Base-by-base conservation (phyloP, 1,284 basidiomycete species). In the Marasmius fiardii region DNA sequence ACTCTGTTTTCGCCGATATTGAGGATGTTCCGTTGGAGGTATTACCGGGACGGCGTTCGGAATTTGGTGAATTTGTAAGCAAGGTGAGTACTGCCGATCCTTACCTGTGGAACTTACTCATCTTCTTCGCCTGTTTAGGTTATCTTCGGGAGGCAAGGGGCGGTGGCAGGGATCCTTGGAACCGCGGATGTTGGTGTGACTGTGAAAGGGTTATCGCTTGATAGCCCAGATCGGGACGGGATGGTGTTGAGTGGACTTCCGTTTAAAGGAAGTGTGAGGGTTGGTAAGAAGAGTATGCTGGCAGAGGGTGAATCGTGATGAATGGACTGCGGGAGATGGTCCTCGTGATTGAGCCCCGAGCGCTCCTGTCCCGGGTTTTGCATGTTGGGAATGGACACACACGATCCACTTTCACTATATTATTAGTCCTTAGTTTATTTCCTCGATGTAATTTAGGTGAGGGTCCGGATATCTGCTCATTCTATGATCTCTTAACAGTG, bases 11-110 rank as follows among this genome's bases (percentile, higher is more conserved):
- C 0, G 86, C 89, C 3, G 75, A 77, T 60, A 79, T 92, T 44
- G 75, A 78, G 0, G 86, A 91, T 62, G 84, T 90, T 14, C 88
- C 89, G 11, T 70, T 92, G 26, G 73, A 89, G 56, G 86, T 92
- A 16, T 71, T 92, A 1, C 87, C 88, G 0, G 88, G 89, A 3
- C 77, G 89, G 45, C 78, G 90, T 67, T 80, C 77, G 57, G 80
- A 88, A 61, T 90, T 92, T 61, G 82, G 85, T 57, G 75, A 77
- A 57, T 92, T 92, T 59, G 80, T 92, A 16, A 71, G 78, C 60
- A 92, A 91, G 82, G 88, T 87, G 51, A 16, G 72, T 58, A 47
- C 31, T 33, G 56, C 58, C 37, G 23, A 14, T 6, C 34, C 55
- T 44, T 52, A 39, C 20, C 47, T 16, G 28, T 24, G 47, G 54